phyloP scores from a whole-genome alignment of 1,284 basidiomycete species.

The Anthracocystis walkeri region DNA sequence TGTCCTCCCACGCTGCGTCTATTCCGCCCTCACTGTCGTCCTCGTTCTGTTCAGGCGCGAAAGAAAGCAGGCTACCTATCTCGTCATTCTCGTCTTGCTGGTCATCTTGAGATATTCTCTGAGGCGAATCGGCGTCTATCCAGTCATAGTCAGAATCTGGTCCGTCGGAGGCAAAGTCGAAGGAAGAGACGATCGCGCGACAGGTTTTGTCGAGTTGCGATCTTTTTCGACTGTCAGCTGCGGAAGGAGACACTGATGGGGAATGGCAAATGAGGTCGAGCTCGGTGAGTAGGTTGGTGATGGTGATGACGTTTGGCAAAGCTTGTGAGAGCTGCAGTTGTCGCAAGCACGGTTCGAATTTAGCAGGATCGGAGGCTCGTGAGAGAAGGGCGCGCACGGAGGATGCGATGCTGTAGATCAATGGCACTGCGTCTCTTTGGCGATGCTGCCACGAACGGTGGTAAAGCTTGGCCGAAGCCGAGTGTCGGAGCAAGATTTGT shows the following conservation, averaged over 20 bases:
- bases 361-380: not conserved
- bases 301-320: conserved; percentile 10
- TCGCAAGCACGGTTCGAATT: conserved; percentile 4
- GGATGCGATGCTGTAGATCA: conserved; percentile 25
- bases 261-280: conserved; percentile 15
- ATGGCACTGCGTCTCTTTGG: conserved; percentile 10
- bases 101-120: not conserved
- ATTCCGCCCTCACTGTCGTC: not conserved
- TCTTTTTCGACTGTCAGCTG: not conserved
- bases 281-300: conserved; percentile 12
- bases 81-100: not conserved
- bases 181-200: not conserved
- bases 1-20: conserved; percentile 3
- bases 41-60: not conserved
- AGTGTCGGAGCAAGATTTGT: conserved; percentile 9
- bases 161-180: conserved; percentile 1
- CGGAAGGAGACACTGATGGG: not conserved
- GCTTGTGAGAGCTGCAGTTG: not conserved
- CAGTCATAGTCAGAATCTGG: not conserved
- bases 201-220: not conserved
- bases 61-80: not conserved
- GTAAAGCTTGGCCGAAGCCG: conserved; percentile 21
- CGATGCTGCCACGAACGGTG: conserved; percentile 29
- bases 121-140: not conserved
- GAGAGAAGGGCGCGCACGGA: conserved; percentile 17